These are phyloP conservation scores for Vanrija sp. DNA, from an alignment of 1,284 basidiomycete genomes.

Conservation along the genomic window DNA sequence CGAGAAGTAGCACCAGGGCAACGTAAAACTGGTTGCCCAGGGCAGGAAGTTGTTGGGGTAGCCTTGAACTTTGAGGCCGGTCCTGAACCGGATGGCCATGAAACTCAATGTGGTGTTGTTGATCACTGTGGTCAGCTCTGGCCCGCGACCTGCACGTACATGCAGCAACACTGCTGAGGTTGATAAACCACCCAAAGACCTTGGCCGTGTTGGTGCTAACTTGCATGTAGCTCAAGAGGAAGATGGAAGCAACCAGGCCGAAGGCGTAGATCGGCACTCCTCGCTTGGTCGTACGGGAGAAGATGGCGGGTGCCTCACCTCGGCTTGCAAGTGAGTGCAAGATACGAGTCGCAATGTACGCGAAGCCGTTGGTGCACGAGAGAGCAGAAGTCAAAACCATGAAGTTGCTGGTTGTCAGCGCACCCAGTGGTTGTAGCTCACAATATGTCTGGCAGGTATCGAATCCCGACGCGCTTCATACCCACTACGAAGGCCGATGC, in stretches of 20 bases:
- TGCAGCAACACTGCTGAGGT: constrained; percentile 15
- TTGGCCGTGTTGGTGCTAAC: constrained; percentile 13
- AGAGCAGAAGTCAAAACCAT: constrained; percentile 35
- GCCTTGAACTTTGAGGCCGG: neutral
- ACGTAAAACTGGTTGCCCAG: constrained; percentile 8
- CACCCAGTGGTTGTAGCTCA: constrained; percentile 14
- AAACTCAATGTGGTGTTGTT: constrained; percentile 11
- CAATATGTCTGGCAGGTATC: constrained; percentile 25
- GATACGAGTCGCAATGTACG: constrained; percentile 9
- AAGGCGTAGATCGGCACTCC: constrained; percentile 15
- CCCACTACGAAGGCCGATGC: constrained; percentile 23
- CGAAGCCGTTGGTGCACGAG: constrained; percentile 34
- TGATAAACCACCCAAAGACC: constrained; percentile 12
- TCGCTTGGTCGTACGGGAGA: constrained; percentile 15
- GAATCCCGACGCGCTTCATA: constrained; percentile 22
- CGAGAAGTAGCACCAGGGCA: constrained; percentile 10
- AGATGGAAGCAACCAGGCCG: constrained; percentile 6
- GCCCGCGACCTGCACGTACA: neutral
- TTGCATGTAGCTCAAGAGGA: constrained; percentile 16
- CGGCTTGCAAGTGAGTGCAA: constrained; percentile 12
- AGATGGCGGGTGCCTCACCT: constrained; percentile 16
- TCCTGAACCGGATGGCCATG: too few species aligned
- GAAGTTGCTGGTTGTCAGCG: constrained; percentile 27
- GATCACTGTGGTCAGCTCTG: neutral
- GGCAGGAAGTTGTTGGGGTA: constrained; percentile 8